Conservation (phyloP, 169 alveolate species). For the Perkinsus olseni region DNA sequence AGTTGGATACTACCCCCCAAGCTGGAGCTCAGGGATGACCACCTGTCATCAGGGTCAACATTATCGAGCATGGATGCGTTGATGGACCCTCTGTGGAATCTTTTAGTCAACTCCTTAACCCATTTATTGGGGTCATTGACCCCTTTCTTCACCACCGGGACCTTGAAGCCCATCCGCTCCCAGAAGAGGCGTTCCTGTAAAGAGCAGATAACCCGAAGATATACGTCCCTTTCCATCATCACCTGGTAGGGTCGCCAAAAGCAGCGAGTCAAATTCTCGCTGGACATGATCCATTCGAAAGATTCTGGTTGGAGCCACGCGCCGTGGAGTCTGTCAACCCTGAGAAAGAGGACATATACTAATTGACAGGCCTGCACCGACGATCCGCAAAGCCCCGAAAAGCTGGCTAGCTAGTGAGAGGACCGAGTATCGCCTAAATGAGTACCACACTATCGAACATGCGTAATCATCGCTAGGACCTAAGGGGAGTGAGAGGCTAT, state of each 20-base stretch:
- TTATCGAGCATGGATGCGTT: neutral
- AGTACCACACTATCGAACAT: no score
- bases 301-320: neutral
- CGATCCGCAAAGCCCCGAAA: no score
- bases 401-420: no score
- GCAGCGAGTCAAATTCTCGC: neutral
- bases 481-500: no score
- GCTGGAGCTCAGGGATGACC: neutral
- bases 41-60: neutral
- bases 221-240: neutral
- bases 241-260: neutral
- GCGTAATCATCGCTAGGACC: no score
- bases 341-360: neutral
- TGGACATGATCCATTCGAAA: neutral
- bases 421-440: no score
- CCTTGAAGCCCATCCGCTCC: neutral
- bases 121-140: neutral
- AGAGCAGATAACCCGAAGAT: neutral
- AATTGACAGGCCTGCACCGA: neutral
- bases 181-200: neutral
- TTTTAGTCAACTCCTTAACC: neutral
- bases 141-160: neutral
- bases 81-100: neutral
- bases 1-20: neutral
- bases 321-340: neutral